Evolutionary conservation across 768 basidiomycete species (phyloP).

Genomic region (Amyloporia xantha): DNA sequence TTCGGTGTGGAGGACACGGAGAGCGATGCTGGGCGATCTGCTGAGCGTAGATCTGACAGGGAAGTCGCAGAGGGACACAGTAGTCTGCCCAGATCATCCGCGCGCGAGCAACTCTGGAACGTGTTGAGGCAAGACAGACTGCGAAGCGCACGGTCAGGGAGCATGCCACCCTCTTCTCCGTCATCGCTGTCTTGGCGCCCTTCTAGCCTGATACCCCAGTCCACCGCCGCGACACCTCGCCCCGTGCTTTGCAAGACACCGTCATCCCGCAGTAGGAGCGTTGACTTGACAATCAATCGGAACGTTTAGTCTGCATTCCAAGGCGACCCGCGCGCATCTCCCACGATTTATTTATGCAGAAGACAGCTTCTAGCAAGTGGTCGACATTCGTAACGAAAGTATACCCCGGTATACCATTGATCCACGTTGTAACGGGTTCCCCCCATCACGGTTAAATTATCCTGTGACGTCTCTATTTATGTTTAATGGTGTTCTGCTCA

Average conservation of each 20-base stretch:
- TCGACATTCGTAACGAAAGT: not conserved
- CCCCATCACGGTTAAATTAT: too few species aligned
- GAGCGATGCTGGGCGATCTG: not conserved
- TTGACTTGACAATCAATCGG: not conserved
- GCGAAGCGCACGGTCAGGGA: slow-evolving; percentile 14
- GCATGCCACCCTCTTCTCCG: slow-evolving; percentile 17
- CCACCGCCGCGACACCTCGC: slow-evolving; percentile 12
- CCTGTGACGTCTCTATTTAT: too few species aligned
- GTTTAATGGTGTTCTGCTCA: too few species aligned
- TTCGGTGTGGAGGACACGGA: not conserved
- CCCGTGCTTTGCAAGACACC: slow-evolving; percentile 4
- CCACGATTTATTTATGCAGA: too few species aligned
- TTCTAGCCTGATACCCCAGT: slow-evolving; percentile 1
- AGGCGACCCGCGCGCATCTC: too few species aligned
- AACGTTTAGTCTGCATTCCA: too few species aligned
- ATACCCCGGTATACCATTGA: not conserved
- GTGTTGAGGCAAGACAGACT: slow-evolving; percentile 4
- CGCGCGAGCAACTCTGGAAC: slow-evolving; percentile 6
- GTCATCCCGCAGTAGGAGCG: slow-evolving; percentile 1
- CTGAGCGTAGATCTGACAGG: not conserved
- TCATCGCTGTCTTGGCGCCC: slow-evolving; percentile 10
- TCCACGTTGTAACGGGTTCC: too few species aligned
- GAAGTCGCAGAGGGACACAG: not conserved
- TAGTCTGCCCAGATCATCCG: slow-evolving; percentile 3
- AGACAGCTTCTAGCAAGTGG: not conserved